Evolutionary conservation across 2,329 filamentous ascomycete genomes (phyloP), one percentile per base, ranked within the genome.

Genomic region (Fusarium graminum): DNA sequence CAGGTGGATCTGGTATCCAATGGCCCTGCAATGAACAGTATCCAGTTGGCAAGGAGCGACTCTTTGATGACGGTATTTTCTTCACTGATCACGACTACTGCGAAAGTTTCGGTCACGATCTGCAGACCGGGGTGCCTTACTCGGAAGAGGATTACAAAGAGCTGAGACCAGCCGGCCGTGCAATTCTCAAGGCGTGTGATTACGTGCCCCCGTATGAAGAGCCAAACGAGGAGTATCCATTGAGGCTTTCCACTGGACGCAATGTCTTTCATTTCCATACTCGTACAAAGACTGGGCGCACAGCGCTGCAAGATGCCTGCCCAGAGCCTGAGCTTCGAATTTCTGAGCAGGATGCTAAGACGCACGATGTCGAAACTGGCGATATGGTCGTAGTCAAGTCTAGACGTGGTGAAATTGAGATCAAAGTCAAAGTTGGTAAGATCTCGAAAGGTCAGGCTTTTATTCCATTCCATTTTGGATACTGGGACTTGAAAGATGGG

Each of bases 81-180:
- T 52, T 52, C 5, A 45, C 49, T 1, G 49, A 52, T n/a, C 44
- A 34, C 2, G 17, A 52, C n/a, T 52, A 52, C 8, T 52, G 49
- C 22, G 49, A 52, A 11, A 45, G 49, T 2, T 52, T 44, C 26
- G 49, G 49, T 0, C 49, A 52, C 2, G 49, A 52, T 13, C 1
- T 52, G 17, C 49, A 52, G 0, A 52, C 49, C 4, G 49, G 49
- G 1, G 49, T 52, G 0, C 49, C 49, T 7, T 52, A 52, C 8
- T 52, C 49, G 4, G 49, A 45, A 4, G 49, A 34, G 16, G 40
- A 54, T 10, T 54, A 54, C 9, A 54, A 54, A 11, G 43, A 54
- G 0, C 44, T 54, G n/a, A 26, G 28, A 2, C 44, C 52, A 4
- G 43, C 44, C 3, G 52, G 52, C 1, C 44, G 44, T 10, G 52